These are phyloP conservation scores for Ophiostoma quercus DNA, from an alignment of 2,329 filamentous ascomycete genomes.

Conservation along the genomic window DNA sequence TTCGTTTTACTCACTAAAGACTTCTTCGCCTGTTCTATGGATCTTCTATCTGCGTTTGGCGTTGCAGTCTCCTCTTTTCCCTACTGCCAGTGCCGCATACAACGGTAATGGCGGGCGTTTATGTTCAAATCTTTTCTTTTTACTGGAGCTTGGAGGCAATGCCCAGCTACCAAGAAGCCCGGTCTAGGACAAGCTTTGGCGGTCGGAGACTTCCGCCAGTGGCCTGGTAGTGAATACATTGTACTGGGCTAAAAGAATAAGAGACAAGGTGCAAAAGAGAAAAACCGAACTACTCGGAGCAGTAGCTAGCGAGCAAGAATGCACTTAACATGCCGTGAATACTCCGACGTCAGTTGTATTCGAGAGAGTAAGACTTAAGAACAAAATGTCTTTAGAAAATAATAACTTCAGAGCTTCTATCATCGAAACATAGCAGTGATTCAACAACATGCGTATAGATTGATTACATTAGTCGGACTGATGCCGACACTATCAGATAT, in stretches of 20 bases:
- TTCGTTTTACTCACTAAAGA: neutral
- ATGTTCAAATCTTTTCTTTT: neutral
- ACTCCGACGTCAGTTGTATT: neutral
- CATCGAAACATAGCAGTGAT: neutral
- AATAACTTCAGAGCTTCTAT: no score
- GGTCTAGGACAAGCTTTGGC: constrained; percentile 7
- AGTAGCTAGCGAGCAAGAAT: neutral
- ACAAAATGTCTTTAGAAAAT: no score
- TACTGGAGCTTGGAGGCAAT: neutral
- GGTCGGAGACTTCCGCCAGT: constrained; percentile 7
- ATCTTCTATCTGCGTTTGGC: neutral
- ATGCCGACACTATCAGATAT: neutral
- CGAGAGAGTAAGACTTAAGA: no score
- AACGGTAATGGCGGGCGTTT: neutral
- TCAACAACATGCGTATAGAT: neutral
- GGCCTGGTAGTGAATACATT: neutral
- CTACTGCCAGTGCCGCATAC: neutral
- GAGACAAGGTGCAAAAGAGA: neutral
- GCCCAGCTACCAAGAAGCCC: neutral
- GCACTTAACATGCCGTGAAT: neutral
- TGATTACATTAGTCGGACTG: neutral
- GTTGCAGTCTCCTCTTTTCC: neutral
- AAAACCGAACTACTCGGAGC: no score
- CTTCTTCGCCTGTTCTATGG: neutral
- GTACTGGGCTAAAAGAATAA: neutral